Base-by-base conservation (phyloP, 495 filamentous ascomycete species). In the Hypoxylon lenormandii region DNA sequence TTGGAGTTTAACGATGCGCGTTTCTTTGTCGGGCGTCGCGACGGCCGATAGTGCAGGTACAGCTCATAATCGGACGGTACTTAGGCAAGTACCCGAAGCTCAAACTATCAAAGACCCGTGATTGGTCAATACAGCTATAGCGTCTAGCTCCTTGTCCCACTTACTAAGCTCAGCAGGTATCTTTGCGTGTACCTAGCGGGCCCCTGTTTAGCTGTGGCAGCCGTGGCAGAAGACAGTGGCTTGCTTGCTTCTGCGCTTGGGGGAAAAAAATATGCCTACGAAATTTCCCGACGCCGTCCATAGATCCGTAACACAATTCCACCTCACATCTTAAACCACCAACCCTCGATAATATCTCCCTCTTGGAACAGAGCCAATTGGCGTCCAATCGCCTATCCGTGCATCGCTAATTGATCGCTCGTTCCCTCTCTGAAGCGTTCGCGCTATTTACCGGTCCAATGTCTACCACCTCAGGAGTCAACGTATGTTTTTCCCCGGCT, bases 401-500 rank as follows among this genome's bases (percentile, higher is more conserved):
- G 33, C 47, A 69, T 59, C 49, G 36, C 55, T 66, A 47, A 64
- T 73, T 56, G 57, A 64, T 69, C 67, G 37, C 66, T 72, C 50
- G 16, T 45, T 52, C 50, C 55, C 26, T 61, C 22, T 45, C 53
- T 37, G 11, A 68, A 49, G 38, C 43, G 30, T 43, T 48, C 60
- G 72, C 69, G 65, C 62, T 48, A 69, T 60, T 70, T 70, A 64
- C 57, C 58, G 66, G 57, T 54, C 73, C 74, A 65, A 87, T 87
- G 86, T 80, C 81, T 75, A 76, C 86, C 71, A 84, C 84, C 59
- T 83, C 83, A 65, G 86, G 86, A 75, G 83, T 86, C 72, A 90
- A 90, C 78, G 88, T 90, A 83, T 74, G 85, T 83, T 40, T 23
- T 46, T 45, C 8, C 21, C 16, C 38, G 38, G 13, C 23, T 22